Evolutionary conservation across 345 rosid genomes (phyloP).

Genomic region (Physaria fendleri): DNA sequence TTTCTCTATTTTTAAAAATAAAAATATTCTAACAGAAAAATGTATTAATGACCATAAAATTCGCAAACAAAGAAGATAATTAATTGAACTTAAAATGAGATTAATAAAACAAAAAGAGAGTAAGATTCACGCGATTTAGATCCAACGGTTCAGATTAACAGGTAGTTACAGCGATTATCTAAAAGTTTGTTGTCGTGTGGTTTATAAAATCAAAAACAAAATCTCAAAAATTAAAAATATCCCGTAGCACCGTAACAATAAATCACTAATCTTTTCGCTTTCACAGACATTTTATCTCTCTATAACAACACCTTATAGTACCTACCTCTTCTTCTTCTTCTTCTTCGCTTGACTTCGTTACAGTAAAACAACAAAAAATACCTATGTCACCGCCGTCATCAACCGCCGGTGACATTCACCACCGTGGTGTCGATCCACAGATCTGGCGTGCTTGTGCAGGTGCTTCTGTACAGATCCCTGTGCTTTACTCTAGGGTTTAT

Average conservation of each 20-base stretch:
- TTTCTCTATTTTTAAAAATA: too few relatives aligned
- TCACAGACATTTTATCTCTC: constrained; percentile 18
- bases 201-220: neutral
- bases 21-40: neutral
- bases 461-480: constrained; percentile 51
- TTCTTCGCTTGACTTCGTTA: constrained; percentile 9
- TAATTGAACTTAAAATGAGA: constrained; percentile 9
- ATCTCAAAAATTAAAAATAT: constrained; percentile 20
- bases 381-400: constrained; percentile 34
- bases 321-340: constrained; percentile 12
- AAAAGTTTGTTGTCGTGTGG: constrained; percentile 24
- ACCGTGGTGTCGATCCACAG: constrained; percentile 43
- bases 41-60: neutral
- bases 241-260: constrained; percentile 28
- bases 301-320: constrained; percentile 11
- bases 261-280: neutral
- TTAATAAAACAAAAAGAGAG: neutral
- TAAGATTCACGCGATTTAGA: constrained; percentile 2
- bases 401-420: constrained; percentile 11
- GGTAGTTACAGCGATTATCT: neutral
- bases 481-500: constrained; percentile 58
- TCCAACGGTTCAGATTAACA: constrained; percentile 6
- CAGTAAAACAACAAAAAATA: constrained; percentile 16
- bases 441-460: constrained; percentile 92
- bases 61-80: neutral